Base-by-base conservation (phyloP, 441 rosid genomes). In the Euphorbia neoarborescens region DNA sequence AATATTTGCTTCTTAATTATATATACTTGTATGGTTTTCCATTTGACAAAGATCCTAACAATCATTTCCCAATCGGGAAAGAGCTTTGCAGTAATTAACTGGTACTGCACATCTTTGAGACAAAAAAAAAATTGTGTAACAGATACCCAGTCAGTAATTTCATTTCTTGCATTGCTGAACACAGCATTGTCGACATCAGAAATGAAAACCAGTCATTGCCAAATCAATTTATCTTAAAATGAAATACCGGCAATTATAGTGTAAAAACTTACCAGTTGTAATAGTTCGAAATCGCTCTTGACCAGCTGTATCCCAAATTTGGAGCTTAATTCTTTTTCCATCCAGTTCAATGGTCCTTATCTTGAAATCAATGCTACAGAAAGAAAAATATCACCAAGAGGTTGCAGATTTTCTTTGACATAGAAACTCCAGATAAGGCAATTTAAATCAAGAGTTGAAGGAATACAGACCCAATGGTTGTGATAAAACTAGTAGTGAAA, bases 231-330 rank as follows among this genome's bases (percentile, higher is more conserved):
- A 13, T 50, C 8, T 46, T 35, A 65, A 32, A 65, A 42, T 37
- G 58, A 68, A 61, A 73, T 32, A 57, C 13, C 25, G 56, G 35
- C 24, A 32, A 17, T 3, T 14, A 58, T 4, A 57, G 37, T 44
- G 66, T 27, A 44, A 19, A 40, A 75, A 79, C 83, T 80, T 56
- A 94, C 99, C 99, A 42, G 97, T 94, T 75, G 99, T 94, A 78
- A 94, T 94, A 14, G 99, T 94, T 72, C 99, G 86, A 76, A 94
- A 94, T 24, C 98, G 86, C 83, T 94, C 99, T 75, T 94, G 99
- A 48, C 99, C 99, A 46, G 99, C 99, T 67, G 98, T 94, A 73
- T 92, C 99, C 99, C 99, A 94, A 53, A 94, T 94, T 78, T 94
- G 99, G 70, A 94, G 84, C 82, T 94, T 94, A 81, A 94, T 92